Base-by-base conservation (phyloP, 164 flowering plant species). In the Saururus chinensis region DNA sequence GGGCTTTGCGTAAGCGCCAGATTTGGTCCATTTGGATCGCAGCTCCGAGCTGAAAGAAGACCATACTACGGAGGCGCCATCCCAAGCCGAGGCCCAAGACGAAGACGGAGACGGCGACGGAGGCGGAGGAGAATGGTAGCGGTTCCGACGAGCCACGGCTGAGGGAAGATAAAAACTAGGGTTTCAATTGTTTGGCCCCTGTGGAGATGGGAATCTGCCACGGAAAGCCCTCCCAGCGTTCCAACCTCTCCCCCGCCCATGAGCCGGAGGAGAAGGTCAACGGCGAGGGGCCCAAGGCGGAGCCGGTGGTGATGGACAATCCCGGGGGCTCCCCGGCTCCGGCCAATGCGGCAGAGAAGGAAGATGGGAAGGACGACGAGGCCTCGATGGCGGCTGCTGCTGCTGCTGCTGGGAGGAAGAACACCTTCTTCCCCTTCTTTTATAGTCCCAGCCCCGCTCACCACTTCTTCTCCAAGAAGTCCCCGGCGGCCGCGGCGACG, bases 371-470 rank as follows among this genome's bases (percentile, higher is more conserved):
- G 66, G 9, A 68, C 14, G 75, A 68, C 0, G 79, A 77, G 40
- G 58, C 63, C 19, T 9, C 49, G 49, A 10, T 17, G 49, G 49
- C 14, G 14, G 49, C 49, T 9, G 49, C 49, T 2, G 37, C 49
- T 2, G 37, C 37, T 2, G 37, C 37, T 30, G 37, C 37, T 9
- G 76, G 62, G 11, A 82, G 81, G 71, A 74, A 71, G 23, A 84
- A 93, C 8, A 91, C 89, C 4, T 81, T 84, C 40, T 85, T 87
- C 58, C 84, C 89, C 1, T 85, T 85, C 0, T 85, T 85, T 56
- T 85, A 84, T 77, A 63, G 60, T 51, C 66, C 66, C 13, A 87
- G 88, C 68, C 95, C 90, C 8, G 87, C 89, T 57, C 90, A 89
- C 16, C 85, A 84, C 30, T 68, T 85, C 53, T 87, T 87, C 71